Conservation (phyloP, 2,329 filamentous ascomycete genomes). For the Diplodia sapinea region DNA sequence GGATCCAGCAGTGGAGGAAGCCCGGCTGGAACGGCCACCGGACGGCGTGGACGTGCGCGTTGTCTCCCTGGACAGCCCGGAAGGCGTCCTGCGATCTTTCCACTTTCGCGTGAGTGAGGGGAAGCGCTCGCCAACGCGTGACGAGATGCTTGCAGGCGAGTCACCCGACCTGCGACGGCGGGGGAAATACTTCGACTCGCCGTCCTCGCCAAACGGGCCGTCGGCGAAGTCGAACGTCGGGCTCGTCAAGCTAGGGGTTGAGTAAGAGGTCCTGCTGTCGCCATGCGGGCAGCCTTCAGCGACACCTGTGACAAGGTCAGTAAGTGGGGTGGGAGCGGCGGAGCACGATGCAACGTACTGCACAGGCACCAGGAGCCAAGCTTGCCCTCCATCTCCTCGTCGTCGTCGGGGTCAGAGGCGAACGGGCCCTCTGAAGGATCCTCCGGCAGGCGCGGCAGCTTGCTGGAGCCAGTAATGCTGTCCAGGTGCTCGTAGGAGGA, state of each 20-base stretch:
- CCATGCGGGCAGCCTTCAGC: conserved; percentile 64
- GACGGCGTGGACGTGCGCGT: conserved; percentile 50
- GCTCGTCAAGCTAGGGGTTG: conserved; percentile 38
- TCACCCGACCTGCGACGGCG: conserved; percentile 67
- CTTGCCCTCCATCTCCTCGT: conserved; percentile 54
- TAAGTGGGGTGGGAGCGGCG: conserved; percentile 9
- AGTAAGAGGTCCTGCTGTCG: conserved; percentile 54
- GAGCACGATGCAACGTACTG: conserved; percentile 11
- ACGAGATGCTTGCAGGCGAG: conserved; percentile 65
- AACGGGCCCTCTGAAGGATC: conserved; percentile 75
- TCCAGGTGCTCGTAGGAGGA: conserved; percentile 58
- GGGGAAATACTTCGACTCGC: conserved; percentile 52
- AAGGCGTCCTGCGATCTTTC: conserved; percentile 51
- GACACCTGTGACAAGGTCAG: conserved; percentile 58
- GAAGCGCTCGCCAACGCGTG: conserved; percentile 68
- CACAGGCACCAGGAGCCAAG: conserved; percentile 36
- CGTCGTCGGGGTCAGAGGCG: conserved; percentile 25
- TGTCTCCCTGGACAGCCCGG: conserved; percentile 33
- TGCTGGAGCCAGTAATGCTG: conserved; percentile 65
- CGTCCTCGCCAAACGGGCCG: conserved; percentile 69
- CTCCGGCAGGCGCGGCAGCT: conserved; percentile 84
- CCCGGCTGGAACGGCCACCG: conserved; percentile 72
- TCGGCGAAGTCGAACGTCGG: conserved; percentile 66
- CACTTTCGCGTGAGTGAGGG: conserved; percentile 62
- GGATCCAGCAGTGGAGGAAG: conserved; percentile 75